Evolutionary conservation across 805 yeast species (phyloP).

Genomic region (Candida yuanshanica): DNA sequence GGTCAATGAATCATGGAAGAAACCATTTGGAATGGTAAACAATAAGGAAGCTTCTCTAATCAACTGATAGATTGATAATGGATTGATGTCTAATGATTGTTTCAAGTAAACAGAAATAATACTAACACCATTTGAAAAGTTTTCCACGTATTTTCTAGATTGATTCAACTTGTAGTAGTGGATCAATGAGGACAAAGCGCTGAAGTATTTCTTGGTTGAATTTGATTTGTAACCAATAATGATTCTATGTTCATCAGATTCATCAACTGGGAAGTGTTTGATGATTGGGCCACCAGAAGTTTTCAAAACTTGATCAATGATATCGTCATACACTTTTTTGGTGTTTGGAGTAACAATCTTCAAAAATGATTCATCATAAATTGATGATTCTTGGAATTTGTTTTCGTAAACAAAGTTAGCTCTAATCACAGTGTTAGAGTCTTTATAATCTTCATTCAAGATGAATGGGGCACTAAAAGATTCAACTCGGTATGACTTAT

Average conservation of each 20-base stretch:
- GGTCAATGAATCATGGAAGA: conserved; percentile 69
- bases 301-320: conserved; percentile 60
- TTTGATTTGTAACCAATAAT: conserved; percentile 84
- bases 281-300: conserved; percentile 86
- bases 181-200: conserved; percentile 81
- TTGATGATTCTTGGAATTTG: conserved; percentile 41
- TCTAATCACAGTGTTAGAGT: conserved; percentile 42
- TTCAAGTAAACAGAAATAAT: conserved; percentile 81
- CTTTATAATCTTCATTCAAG: conserved; percentile 24
- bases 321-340: conserved; percentile 65
- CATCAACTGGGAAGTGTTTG: conserved; percentile 75
- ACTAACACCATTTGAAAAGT: conserved; percentile 84
- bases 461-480: conserved; percentile 64
- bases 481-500: conserved; percentile 62
- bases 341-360: conserved; percentile 77
- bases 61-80: conserved; percentile 80
- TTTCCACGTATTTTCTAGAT: conserved; percentile 89
- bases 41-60: conserved; percentile 90
- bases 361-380: conserved; percentile 75
- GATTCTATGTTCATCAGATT: conserved; percentile 77
- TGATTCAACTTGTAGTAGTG: conserved; percentile 82
- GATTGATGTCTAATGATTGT: conserved; percentile 44
- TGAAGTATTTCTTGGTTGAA: conserved; percentile 79
- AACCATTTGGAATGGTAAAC: conserved; percentile 85
- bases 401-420: conserved; percentile 85